phyloP scores from a whole-genome alignment of 192 early-diverging fungal species.

The Podila clonocystis region DNA sequence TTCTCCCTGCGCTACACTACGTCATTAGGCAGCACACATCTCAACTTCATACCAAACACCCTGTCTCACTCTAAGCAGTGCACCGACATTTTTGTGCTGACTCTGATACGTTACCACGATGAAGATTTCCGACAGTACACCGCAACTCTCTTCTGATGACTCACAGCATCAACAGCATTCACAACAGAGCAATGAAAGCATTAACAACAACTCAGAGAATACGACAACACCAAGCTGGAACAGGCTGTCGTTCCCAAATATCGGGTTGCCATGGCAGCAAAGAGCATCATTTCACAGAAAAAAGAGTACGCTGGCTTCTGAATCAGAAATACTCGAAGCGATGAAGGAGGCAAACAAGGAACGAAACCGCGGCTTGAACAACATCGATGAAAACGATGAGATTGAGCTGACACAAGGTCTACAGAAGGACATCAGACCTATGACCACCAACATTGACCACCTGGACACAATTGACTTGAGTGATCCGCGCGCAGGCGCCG shows the following conservation, averaged over 20 bases:
- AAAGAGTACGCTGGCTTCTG: constrained; percentile 2
- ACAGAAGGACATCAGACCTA: too few relatives aligned
- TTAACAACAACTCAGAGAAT: too few relatives aligned
- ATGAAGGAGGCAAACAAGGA: constrained; percentile 23
- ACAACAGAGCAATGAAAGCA: not conserved
- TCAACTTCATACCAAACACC: too few relatives aligned
- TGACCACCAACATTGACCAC: too few relatives aligned
- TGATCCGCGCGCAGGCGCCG: not conserved
- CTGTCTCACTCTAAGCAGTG: too few relatives aligned
- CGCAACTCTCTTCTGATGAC: too few relatives aligned
- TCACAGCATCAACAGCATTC: not conserved
- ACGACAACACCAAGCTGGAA: constrained; percentile 7
- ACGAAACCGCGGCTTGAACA: not conserved
- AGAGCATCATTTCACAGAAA: not conserved
- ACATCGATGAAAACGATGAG: not conserved
- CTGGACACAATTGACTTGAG: not conserved
- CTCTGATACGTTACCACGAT: too few relatives aligned
- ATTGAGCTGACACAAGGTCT: not conserved
- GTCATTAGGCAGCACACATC: too few relatives aligned
- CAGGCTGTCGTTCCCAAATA: not conserved
- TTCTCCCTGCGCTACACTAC: not conserved
- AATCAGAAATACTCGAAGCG: constrained; percentile 23
- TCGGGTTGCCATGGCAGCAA: constrained; percentile 11
- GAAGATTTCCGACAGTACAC: too few relatives aligned
- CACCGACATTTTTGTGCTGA: too few relatives aligned